Evolutionary conservation across 2,329 filamentous ascomycete genomes (phyloP).

Genomic region (Hypoxylon sp.): DNA sequence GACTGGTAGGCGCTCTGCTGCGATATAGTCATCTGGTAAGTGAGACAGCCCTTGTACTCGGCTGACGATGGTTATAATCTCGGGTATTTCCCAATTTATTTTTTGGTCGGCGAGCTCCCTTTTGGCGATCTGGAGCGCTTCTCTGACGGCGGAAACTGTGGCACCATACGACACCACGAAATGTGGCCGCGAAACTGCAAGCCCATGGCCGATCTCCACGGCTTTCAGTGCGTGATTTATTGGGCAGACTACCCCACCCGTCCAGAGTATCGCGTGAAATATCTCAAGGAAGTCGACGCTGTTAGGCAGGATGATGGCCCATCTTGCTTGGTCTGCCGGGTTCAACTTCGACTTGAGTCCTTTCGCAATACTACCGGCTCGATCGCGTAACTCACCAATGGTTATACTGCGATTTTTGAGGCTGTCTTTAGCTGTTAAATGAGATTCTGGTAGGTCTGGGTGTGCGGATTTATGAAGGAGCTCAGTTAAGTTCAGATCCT

Average conservation of each 20-base stretch:
- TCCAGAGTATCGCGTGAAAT: constrained; percentile 60
- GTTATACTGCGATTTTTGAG: constrained; percentile 63
- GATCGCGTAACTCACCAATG: constrained; percentile 59
- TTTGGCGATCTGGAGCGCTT: constrained; percentile 55
- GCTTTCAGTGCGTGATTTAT: constrained; percentile 59
- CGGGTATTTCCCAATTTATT: constrained; percentile 55
- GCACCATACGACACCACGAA: constrained; percentile 59
- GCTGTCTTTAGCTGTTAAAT: constrained; percentile 60
- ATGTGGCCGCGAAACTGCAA: constrained; percentile 60
- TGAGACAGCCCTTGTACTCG: constrained; percentile 48
- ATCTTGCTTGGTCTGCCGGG: constrained; percentile 57
- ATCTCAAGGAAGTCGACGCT: constrained; percentile 62
- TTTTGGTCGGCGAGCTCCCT: constrained; percentile 48
- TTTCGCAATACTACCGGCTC: constrained; percentile 59
- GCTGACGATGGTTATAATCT: constrained; percentile 55
- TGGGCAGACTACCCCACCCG: constrained; percentile 58
- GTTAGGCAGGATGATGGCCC: constrained; percentile 62
- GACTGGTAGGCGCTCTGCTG: constrained; percentile 52
- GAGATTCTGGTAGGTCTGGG: constrained; percentile 57
- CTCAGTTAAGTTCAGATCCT: constrained; percentile 60
- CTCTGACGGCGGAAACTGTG: constrained; percentile 50
- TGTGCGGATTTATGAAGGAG: constrained; percentile 58
- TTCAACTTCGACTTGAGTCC: constrained; percentile 55
- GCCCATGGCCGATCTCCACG: constrained; percentile 59
- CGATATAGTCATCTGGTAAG: constrained; percentile 56